Evolutionary conservation across 2,329 filamentous ascomycete genomes (phyloP), one percentile per base, ranked within the genome.

Genomic region (Fusarium acutatum): DNA sequence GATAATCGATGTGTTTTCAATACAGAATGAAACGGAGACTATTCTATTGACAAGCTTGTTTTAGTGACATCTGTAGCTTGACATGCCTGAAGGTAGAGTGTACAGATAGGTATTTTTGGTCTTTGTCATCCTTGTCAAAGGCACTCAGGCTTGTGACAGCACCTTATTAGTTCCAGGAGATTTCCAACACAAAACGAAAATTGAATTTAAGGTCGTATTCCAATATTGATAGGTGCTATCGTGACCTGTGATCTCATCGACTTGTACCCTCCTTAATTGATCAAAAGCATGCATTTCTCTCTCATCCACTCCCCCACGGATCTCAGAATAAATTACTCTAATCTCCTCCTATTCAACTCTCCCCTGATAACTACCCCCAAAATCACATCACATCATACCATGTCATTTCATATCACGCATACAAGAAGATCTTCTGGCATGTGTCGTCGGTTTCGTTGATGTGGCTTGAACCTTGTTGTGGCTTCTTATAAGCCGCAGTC

Each of bases 331-430:
- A 34, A 34, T 50, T 50, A 50, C 58, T 50, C 50, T 50, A 69
- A 69, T 69, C 22, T 69, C 65, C 58, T 58, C 65, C 44, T 69
- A 43, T 38, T 41, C 50, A 37, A 40, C 13, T 57, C 61, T 66
- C 28, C 38, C 46, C 38, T 40, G 40, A 47, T 35, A 32, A 37
- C 32, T 28, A 35, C 11, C 43, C 26, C 15, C 35, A 30, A 41
- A 37, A 28, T 24, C 32, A 38, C 20, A 64, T 56, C 40, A 32
- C 52, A 43, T 37, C 47, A 35, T 28, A 26, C 18, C 30, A 54
- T n/a, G 32, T 65, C 34, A 54, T 37, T 32, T 65, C 41, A 24
- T 41, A 58, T 67, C 62, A 60, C 44, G 20, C 37, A 56, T 37
- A 52, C 28, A 64, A 69, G 41, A 28, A 32, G n/a, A 18, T 24